These are phyloP conservation scores for Diaporthe citriasiana DNA, from an alignment of 2,329 filamentous ascomycete genomes.

Conservation along the genomic window DNA sequence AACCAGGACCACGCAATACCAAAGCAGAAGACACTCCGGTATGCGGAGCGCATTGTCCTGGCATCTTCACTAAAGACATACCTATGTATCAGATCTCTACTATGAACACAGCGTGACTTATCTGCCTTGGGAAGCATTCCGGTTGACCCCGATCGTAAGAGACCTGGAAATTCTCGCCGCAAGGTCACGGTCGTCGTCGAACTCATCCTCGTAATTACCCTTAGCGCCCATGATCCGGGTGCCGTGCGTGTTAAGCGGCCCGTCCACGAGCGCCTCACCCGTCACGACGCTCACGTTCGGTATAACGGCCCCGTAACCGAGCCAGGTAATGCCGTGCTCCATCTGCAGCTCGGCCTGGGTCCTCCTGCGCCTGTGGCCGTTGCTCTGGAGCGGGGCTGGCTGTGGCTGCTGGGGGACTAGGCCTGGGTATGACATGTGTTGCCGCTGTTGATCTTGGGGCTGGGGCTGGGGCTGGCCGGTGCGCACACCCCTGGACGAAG, in stretches of 20 bases:
- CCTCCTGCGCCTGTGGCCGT: neutral
- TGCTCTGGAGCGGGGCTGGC: neutral
- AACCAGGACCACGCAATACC: neutral
- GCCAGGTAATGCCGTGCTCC: constrained; percentile 26
- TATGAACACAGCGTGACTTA: neutral
- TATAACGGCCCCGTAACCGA: constrained; percentile 11
- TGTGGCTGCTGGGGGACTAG: neutral
- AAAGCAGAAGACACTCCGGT: neutral
- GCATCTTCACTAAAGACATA: neutral
- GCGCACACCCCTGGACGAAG: neutral
- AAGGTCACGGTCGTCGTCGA: neutral
- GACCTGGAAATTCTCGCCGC: neutral
- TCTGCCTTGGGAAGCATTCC: neutral
- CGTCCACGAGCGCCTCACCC: constrained; percentile 3
- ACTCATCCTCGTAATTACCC: neutral
- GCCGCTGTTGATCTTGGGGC: neutral
- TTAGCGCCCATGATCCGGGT: neutral
- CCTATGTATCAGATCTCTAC: neutral
- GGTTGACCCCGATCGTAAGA: neutral
- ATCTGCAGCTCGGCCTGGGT: constrained; percentile 34
- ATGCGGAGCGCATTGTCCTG: neutral
- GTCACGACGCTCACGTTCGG: constrained; percentile 32
- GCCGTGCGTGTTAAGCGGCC: neutral
- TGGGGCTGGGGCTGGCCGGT: neutral
- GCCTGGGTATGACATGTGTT: neutral